Conservation (phyloP, 2,329 filamentous ascomycete species). For the Diaporthe ampelina region DNA sequence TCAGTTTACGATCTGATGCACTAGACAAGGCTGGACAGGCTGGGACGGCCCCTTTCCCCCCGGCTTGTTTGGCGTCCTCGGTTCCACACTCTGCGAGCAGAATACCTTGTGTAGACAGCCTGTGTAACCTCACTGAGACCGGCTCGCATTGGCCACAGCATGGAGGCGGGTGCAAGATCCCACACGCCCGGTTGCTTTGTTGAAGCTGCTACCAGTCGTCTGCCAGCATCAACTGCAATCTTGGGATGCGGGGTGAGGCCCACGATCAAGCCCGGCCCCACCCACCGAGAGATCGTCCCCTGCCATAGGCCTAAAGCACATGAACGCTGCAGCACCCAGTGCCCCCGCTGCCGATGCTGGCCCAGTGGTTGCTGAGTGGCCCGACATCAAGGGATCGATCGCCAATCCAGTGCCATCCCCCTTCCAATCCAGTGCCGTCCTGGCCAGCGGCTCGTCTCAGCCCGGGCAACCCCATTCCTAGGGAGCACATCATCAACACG, state of each 20-base stretch:
- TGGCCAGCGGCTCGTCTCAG: conserved; percentile 22
- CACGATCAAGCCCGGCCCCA: conserved; percentile 37
- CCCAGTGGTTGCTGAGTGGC: conserved; percentile 33
- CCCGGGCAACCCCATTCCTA: neutral
- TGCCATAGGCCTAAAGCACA: conserved; percentile 34
- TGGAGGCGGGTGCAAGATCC: neutral
- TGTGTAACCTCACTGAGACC: conserved; percentile 30
- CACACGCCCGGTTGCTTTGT: conserved; percentile 29
- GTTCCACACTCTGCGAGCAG: conserved; percentile 35
- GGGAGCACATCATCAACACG: neutral
- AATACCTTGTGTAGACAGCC: conserved; percentile 25
- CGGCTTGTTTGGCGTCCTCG: conserved; percentile 20
- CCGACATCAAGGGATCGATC: conserved; percentile 31
- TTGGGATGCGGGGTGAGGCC: conserved; percentile 38
- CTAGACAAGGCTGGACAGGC: conserved; percentile 24
- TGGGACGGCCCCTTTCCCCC: neutral
- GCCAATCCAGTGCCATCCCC: conserved; percentile 24
- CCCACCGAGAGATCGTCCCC: conserved; percentile 23
- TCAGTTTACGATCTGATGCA: conserved; percentile 40
- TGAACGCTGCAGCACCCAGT: conserved; percentile 35
- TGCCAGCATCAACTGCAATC: conserved; percentile 27
- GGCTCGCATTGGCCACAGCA: conserved; percentile 30
- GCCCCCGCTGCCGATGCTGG: conserved; percentile 37
- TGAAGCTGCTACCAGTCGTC: conserved; percentile 26
- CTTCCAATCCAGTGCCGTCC: neutral